phyloP scores from a whole-genome alignment of 192 early-diverging fungal genomes.

The Entomortierella lignicola region DNA sequence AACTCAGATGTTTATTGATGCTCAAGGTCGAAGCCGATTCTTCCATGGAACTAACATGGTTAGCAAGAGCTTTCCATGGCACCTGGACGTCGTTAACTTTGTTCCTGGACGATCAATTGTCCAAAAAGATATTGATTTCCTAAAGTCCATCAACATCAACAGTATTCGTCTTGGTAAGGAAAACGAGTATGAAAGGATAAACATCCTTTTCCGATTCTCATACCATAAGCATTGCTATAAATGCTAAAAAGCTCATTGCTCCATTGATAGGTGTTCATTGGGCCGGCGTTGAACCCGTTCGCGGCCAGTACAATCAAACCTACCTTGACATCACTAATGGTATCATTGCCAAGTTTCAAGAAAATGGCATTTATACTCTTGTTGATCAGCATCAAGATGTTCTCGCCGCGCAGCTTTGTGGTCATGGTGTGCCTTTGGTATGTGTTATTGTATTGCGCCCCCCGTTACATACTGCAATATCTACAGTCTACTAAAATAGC shows the following conservation, averaged over 20 bases:
- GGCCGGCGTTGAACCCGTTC: slow-evolving; percentile 72
- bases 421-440: slow-evolving; percentile 64
- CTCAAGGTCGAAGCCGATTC: slow-evolving; percentile 60
- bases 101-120: slow-evolving; percentile 60
- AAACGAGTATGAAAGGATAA: too few species aligned
- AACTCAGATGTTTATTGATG: slow-evolving; percentile 58
- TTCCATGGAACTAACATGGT: slow-evolving; percentile 73
- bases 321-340: slow-evolving; percentile 64
- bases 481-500: too few species aligned
- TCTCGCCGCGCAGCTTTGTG: slow-evolving; percentile 61
- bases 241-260: not conserved
- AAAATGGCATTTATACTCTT: slow-evolving; percentile 68
- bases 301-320: slow-evolving; percentile 65
- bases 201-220: too few species aligned
- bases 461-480: not conserved
- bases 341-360: slow-evolving; percentile 63
- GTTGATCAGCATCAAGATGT: slow-evolving; percentile 76
- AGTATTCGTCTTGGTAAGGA: slow-evolving; percentile 45
- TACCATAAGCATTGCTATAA: too few species aligned
- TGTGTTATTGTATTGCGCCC: too few species aligned
- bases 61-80: slow-evolving; percentile 63
- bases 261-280: slow-evolving; percentile 60
- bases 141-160: slow-evolving; percentile 52
- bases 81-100: slow-evolving; percentile 55
- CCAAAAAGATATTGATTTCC: slow-evolving; percentile 53